Conservation (phyloP, 371 early-diverging fungal species). For the Chytridium lagenaria region DNA sequence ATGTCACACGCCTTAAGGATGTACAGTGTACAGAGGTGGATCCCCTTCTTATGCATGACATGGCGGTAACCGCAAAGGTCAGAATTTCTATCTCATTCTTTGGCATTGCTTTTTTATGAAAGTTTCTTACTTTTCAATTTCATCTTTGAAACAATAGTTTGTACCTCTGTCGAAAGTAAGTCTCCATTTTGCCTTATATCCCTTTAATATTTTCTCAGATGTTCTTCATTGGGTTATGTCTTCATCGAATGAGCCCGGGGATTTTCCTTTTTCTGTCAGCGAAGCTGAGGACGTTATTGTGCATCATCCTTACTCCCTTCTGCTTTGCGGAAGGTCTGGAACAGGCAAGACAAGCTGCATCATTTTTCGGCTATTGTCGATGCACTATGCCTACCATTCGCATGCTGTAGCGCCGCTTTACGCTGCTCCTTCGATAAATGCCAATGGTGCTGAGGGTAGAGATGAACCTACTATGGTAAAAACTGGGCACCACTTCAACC, state of each 20-base stretch:
- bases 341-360: constrained; percentile 39
- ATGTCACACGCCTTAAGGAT: neutral
- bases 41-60: constrained; percentile 25
- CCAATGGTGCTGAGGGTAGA: neutral
- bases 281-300: constrained; percentile 31
- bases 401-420: neutral
- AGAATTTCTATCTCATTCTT: neutral
- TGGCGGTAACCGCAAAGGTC: constrained; percentile 37
- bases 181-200: neutral
- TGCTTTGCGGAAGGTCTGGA: constrained; percentile 37
- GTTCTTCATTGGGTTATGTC: constrained; percentile 21
- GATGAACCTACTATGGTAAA: neutral
- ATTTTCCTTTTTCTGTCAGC: constrained; percentile 38
- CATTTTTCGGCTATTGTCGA: constrained; percentile 32
- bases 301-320: constrained; percentile 19
- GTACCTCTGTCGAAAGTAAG: constrained; percentile 38
- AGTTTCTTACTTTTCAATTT: neutral
- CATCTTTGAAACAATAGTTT: constrained; percentile 4
- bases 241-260: constrained; percentile 8
- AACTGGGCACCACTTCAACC: constrained; percentile 16
- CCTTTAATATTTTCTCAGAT: constrained; percentile 10
- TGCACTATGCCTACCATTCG: constrained; percentile 1
- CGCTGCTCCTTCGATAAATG: neutral
- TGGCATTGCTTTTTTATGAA: neutral
- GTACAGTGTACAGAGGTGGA: neutral